phyloP scores from a whole-genome alignment of 2,329 filamentous ascomycete genomes.

The Incumbomyces lentus region DNA sequence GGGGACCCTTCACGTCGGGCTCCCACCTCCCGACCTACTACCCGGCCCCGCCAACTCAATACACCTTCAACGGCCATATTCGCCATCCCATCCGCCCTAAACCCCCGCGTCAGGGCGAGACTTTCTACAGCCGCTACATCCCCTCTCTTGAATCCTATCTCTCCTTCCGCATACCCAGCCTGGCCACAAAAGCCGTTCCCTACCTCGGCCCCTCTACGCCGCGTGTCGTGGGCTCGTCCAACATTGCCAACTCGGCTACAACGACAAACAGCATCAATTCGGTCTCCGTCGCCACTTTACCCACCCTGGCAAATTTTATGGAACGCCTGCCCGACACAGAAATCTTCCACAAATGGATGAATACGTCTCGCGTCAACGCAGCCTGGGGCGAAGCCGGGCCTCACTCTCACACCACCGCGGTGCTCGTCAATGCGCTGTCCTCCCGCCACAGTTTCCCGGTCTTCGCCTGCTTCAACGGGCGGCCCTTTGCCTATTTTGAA shows the following conservation, averaged over 20 bases:
- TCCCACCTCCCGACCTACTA: conserved; percentile 88
- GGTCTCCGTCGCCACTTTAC: conserved; percentile 23
- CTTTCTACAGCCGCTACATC: conserved; percentile 81
- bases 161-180: conserved; percentile 74
- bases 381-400: conserved; percentile 67
- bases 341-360: conserved; percentile 79
- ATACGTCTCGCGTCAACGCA: conserved; percentile 67
- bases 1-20: conserved; percentile 66
- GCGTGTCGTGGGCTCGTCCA: not conserved
- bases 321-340: conserved; percentile 50
- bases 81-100: conserved; percentile 82
- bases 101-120: conserved; percentile 78
- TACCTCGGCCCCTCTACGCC: conserved; percentile 49
- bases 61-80: conserved; percentile 64
- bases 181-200: conserved; percentile 46
- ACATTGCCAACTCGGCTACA: not conserved
- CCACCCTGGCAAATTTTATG: conserved; percentile 31
- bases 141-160: conserved; percentile 75
- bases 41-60: conserved; percentile 72
- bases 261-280: conserved; percentile 16
- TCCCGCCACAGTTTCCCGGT: conserved; percentile 74
- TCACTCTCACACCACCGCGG: conserved; percentile 49
- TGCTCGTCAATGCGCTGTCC: conserved; percentile 56
- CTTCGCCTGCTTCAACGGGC: conserved; percentile 87
- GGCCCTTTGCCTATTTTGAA: conserved; percentile 95